Evolutionary conservation across 2,329 filamentous ascomycete genomes (phyloP), one percentile per base, ranked within the genome.

Genomic region (Moelleriella libera): DNA sequence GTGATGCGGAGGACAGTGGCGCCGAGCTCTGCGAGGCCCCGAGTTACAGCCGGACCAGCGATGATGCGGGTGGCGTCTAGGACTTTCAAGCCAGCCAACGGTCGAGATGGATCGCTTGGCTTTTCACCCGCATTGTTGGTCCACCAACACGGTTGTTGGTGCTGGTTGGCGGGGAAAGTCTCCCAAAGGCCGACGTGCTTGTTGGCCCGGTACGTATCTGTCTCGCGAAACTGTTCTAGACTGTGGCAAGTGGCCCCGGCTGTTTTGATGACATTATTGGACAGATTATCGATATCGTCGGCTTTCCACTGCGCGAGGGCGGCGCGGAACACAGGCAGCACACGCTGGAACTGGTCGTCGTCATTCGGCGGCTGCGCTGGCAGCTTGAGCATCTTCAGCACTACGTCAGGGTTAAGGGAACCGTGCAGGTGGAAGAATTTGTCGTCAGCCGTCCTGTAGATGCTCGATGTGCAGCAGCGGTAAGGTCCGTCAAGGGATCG

Each of bases 51-150:
- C 14, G 83, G 83, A 0, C 83, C 83, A 5, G 83, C 84, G 52
- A 88, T 86, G 56, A 88, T 80, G 40, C 83, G 78, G 57, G 82
- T 85, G 29, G 88, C 66, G 57, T 89, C 85, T 5, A 88, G 71
- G 5, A 88, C 83, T 52, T 82, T 83, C 58, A 88, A 70, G 0
- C 83, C 83, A 57, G 69, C 48, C 67, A 78, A 14, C 8, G 41
- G 41, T 43, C 41, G 41, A 10, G 41, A 21, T 21, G n/a, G 14
- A 9, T 21, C 41, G 41, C 41, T 43, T 21, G 46, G 44, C 34
- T 37, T 37, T 12, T 37, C 34, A 37, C 34, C 34, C 3, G 34
- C 34, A 9, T 3, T 12, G 34, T 37, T 5, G 34, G 34, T 37
- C 50, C 50, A 51, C 50, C 46, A 51, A 11, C 43, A 48, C 3